Evolutionary conservation across 352 stramenopile genomes (phyloP).

Genomic region (Achlya hypogyna): DNA sequence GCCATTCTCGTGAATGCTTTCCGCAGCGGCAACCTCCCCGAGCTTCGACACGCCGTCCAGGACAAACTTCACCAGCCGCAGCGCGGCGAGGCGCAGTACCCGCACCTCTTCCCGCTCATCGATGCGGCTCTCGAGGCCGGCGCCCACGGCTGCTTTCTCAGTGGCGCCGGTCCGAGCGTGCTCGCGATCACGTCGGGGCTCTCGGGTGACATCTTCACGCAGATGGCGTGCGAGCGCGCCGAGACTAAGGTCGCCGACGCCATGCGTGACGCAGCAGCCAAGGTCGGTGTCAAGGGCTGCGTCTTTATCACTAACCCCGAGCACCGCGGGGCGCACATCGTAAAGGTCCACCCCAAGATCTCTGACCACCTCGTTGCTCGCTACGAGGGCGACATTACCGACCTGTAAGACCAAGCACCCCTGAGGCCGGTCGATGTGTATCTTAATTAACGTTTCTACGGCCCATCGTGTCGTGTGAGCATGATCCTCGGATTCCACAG

Average conservation of each 20-base stretch:
- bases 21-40: constrained; percentile 93
- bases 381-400: constrained; percentile 76
- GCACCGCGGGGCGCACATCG: constrained; percentile 94
- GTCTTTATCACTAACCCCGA: constrained; percentile 96
- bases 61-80: constrained; percentile 95
- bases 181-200: constrained; percentile 96
- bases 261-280: constrained; percentile 91
- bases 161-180: constrained; percentile 95
- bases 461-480: no score
- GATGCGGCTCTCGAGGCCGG: constrained; percentile 92
- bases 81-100: constrained; percentile 91
- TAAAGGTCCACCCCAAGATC: constrained; percentile 89
- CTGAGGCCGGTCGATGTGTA: no score
- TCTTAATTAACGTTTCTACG: no score
- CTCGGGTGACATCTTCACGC: constrained; percentile 98
- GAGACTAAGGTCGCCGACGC: constrained; percentile 92
- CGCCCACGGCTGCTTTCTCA: constrained; percentile 93
- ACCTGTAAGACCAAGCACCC: constrained; percentile 49
- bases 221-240: constrained; percentile 82
- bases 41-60: constrained; percentile 92
- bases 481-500: no score
- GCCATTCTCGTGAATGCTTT: constrained; percentile 97
- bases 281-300: constrained; percentile 88
- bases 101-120: constrained; percentile 95
- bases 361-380: constrained; percentile 68